Evolutionary conservation across 805 yeast genomes (phyloP).

Genomic region (Kregervanrija delftensis): DNA sequence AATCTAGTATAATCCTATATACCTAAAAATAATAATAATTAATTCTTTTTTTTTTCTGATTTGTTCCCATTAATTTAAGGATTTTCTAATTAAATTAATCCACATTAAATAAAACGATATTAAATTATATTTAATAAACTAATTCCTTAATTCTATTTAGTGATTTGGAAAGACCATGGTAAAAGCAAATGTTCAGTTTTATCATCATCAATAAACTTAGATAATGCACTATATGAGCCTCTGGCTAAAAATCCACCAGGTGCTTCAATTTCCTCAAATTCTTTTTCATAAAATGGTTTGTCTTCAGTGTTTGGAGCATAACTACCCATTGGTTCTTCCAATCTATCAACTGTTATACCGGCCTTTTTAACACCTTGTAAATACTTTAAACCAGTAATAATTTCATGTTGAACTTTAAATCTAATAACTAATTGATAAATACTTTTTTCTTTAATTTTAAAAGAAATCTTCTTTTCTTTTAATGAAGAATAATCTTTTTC

Average conservation of each 20-base stretch:
- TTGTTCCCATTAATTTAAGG: not conserved
- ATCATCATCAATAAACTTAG: conserved; percentile 86
- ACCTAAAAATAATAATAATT: too few relatives aligned
- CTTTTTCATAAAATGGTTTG: conserved; percentile 69
- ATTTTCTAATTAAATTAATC: not conserved
- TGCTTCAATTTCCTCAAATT: conserved; percentile 75
- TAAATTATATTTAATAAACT: not conserved
- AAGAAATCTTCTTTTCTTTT: conserved; percentile 48
- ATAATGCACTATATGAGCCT: conserved; percentile 74
- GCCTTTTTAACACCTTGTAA: conserved; percentile 79
- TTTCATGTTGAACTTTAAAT: conserved; percentile 76
- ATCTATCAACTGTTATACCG: conserved; percentile 79
- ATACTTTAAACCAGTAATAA: conserved; percentile 84
- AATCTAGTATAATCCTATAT: too few relatives aligned
- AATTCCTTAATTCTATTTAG: conserved; percentile 33
- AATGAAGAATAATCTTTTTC: conserved; percentile 51
- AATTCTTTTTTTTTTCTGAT: not conserved
- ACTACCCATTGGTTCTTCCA: conserved; percentile 84
- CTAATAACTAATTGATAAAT: conserved; percentile 64
- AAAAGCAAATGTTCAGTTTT: conserved; percentile 61
- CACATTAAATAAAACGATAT: not conserved
- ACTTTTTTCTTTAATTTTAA: conserved; percentile 73
- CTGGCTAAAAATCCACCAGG: conserved; percentile 87
- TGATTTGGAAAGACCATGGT: conserved; percentile 83
- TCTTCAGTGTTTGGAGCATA: conserved; percentile 83